Percentiles rank a stretch among this genome's conserved stretches.
phyloP scores from a whole-genome alignment of 2,329 filamentous ascomycete genomes.

The Ophiostoma perfectum region DNA sequence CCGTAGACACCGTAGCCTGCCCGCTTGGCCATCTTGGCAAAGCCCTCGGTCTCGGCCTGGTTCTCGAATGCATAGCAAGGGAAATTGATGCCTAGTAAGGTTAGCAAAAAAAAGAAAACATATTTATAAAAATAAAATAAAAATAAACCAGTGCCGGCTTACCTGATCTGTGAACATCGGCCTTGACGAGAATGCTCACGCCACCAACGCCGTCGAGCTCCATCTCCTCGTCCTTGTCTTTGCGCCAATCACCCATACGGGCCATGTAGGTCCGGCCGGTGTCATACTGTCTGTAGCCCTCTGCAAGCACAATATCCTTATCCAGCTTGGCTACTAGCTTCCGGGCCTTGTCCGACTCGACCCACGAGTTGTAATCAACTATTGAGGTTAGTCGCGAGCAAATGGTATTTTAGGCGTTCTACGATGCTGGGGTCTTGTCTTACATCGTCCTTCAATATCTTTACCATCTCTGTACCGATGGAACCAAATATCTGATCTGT shows the following conservation, averaged over 20 bases:
- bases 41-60: constrained; percentile 97
- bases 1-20: constrained; percentile 90
- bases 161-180: constrained; percentile 86
- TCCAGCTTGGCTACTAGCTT: constrained; percentile 67
- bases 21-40: constrained; percentile 96
- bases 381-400: constrained; percentile 26
- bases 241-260: constrained; percentile 82
- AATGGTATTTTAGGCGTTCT: background rate
- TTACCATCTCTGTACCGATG: constrained; percentile 74
- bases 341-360: constrained; percentile 81
- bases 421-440: constrained; percentile 34
- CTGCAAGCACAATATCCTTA: constrained; percentile 78
- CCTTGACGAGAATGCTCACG: constrained; percentile 96
- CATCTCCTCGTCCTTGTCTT: constrained; percentile 87
- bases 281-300: constrained; percentile 92
- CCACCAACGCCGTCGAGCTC: constrained; percentile 93
- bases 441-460: constrained; percentile 94
- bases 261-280: constrained; percentile 90
- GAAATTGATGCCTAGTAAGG: constrained; percentile 70
- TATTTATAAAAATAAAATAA: too few relatives aligned
- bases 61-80: constrained; percentile 96
- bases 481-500: constrained; percentile 80
- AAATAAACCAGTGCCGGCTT: too few relatives aligned
- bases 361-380: constrained; percentile 99
- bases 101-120: too few relatives aligned